These are phyloP conservation scores for Globisporangium echinulatum DNA, from an alignment of 352 stramenopile genomes.

Conservation along the genomic window DNA sequence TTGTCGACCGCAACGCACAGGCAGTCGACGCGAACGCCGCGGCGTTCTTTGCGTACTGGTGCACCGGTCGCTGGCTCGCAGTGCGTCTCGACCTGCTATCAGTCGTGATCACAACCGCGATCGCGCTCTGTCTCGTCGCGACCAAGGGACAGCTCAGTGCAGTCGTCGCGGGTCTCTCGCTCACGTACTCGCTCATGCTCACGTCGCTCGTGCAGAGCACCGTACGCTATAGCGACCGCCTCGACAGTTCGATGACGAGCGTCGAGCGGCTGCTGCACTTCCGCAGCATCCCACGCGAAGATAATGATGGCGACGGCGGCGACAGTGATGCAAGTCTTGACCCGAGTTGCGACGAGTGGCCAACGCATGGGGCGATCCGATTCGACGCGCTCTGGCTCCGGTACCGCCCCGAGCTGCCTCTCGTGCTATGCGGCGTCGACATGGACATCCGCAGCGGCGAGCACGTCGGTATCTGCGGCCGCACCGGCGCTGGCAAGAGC, in stretches of 20 bases:
- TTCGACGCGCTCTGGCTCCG: conserved; percentile 28
- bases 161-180: conserved; percentile 2
- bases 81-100: conserved; percentile 82
- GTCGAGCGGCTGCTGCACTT: conserved; percentile 34
- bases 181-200: conserved; percentile 35
- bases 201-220: conserved; percentile 11
- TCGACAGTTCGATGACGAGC: conserved; percentile 34
- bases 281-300: conserved; percentile 15
- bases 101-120: conserved; percentile 82
- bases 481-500: conserved; percentile 32
- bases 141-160: conserved; percentile 29
- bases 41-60: conserved; percentile 38
- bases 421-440: conserved; percentile 23
- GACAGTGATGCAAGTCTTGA: not conserved
- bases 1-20: conserved; percentile 26
- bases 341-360: conserved; percentile 3
- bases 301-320: conserved; percentile 41
- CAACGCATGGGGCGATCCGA: conserved; percentile 12
- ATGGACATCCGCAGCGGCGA: conserved; percentile 17
- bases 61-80: conserved; percentile 85
- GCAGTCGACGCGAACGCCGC: conserved; percentile 34
- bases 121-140: conserved; percentile 84
- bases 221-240: not conserved
- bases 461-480: conserved; percentile 28
- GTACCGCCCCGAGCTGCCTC: conserved; percentile 25